Evolutionary conservation across 305 asterid genomes (phyloP), one percentile per base, ranked within the genome.

Genomic region (Nicotiana rustica): DNA sequence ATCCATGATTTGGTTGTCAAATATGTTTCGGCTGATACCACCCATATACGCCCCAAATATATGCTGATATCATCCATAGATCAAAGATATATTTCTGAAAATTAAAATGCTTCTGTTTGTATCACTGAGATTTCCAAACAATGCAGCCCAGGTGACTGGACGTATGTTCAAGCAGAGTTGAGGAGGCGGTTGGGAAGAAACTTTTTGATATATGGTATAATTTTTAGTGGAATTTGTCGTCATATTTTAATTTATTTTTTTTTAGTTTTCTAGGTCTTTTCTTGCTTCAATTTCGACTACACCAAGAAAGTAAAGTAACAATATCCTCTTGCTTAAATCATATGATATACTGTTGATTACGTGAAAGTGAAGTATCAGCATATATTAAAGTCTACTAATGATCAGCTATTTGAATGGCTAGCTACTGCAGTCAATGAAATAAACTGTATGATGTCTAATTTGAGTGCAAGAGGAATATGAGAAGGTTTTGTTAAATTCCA

Each of bases 121-220:
- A 5, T 75, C n/a, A 83, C 85, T 87, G 68, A 84, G 38, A 66
- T 80, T 87, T 84, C 86, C 79, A 29, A 69, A 59, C 82, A 33
- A 77, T 92, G 89, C 94, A 96, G 99, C 91, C 97, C 98, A 36
- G 86, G 91, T 85, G 98, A 96, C 85, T 96, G 99, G 98, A 90
- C 91, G 21, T 93, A 95, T 84, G 93, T 91, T 82, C 94, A 96
- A 90, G 92, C 91, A 78, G 96, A 93, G 88, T 81, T 96, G 91
- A 92, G 92, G 92, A 92, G 89, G 89, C 94, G 91, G 55, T 84
- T 96, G 82, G 98, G 98, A 77, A 91, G 85, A 84, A 91, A 83
- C 3, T 92, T 92, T 91, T 85, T 95, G 84, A 89, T 93, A 75
- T 88, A 90, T 76, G 98, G 99, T 95, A 90, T 64, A 87, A 60